Conservation (phyloP, 441 rosid genomes). For the Melastoma candidum region DNA sequence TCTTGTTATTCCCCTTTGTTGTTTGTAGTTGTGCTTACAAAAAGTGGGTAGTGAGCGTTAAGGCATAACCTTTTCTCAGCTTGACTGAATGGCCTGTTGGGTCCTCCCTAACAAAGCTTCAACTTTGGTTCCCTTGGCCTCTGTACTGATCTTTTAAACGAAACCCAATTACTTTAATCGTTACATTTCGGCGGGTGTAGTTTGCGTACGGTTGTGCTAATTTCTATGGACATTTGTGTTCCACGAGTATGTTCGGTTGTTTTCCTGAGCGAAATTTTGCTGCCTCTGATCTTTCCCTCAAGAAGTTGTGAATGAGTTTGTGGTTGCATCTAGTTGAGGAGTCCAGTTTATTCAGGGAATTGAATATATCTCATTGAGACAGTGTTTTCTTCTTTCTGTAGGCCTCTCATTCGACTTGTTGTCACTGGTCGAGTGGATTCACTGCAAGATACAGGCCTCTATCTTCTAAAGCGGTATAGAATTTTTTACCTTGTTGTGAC, state of each 20-base stretch:
- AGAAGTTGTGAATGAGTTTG: too few relatives aligned
- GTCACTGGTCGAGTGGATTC: slow-evolving; percentile 29
- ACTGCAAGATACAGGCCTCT: slow-evolving; percentile 31
- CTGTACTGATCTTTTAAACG: slow-evolving; percentile 46
- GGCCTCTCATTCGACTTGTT: slow-evolving; percentile 28
- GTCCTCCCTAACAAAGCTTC: slow-evolving; percentile 71
- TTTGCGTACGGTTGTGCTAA: too few relatives aligned
- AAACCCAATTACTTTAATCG: not conserved
- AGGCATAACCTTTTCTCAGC: not conserved
- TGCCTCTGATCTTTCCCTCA: too few relatives aligned
- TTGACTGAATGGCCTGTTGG: slow-evolving; percentile 59
- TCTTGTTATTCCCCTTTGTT: slow-evolving; percentile 7
- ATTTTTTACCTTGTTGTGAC: not conserved
- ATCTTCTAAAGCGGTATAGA: slow-evolving; percentile 44
- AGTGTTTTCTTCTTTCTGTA: slow-evolving; percentile 10
- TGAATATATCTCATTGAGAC: not conserved
- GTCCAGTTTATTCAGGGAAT: not conserved
- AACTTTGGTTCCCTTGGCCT: slow-evolving; percentile 59
- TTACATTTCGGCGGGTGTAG: too few relatives aligned
- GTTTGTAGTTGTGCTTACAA: slow-evolving; percentile 3
- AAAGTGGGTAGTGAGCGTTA: not conserved
- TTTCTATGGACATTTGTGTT: too few relatives aligned
- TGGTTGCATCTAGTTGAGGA: too few relatives aligned
- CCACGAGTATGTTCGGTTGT: too few relatives aligned
- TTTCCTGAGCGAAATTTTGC: too few relatives aligned